phyloP scores from a whole-genome alignment of 164 flowering plant genomes.

The Nymphaea colorata region DNA sequence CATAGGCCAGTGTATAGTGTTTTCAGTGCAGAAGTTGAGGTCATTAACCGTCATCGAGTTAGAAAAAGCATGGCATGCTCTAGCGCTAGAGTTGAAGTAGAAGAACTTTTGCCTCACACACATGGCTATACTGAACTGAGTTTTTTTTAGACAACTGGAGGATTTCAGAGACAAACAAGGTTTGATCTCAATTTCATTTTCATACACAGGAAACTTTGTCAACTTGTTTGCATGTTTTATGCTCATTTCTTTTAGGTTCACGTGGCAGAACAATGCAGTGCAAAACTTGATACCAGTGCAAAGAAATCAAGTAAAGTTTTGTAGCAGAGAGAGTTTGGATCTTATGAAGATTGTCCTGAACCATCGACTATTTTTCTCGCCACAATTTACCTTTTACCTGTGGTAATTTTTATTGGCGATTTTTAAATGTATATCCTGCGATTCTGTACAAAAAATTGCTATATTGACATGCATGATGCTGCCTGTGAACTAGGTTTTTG shows the following conservation, averaged over 20 bases:
- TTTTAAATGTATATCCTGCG: too few relatives aligned
- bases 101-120: slow-evolving; percentile 43
- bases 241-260: background rate
- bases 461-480: background rate
- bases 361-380: background rate
- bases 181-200: background rate
- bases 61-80: slow-evolving; percentile 49
- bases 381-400: background rate
- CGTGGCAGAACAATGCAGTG: background rate
- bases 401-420: background rate
- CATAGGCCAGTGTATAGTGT: slow-evolving; percentile 69
- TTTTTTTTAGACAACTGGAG: background rate
- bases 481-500: background rate
- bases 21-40: slow-evolving; percentile 64
- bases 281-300: background rate
- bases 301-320: background rate
- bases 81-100: slow-evolving; percentile 54
- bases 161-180: background rate
- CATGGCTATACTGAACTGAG: background rate
- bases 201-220: background rate
- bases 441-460: background rate
- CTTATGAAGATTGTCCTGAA: background rate
- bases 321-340: background rate
- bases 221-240: too few relatives aligned
- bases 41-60: slow-evolving; percentile 24